Evolutionary conservation across 2,329 filamentous ascomycete genomes (phyloP).

Genomic region (Apiospora aurea): DNA sequence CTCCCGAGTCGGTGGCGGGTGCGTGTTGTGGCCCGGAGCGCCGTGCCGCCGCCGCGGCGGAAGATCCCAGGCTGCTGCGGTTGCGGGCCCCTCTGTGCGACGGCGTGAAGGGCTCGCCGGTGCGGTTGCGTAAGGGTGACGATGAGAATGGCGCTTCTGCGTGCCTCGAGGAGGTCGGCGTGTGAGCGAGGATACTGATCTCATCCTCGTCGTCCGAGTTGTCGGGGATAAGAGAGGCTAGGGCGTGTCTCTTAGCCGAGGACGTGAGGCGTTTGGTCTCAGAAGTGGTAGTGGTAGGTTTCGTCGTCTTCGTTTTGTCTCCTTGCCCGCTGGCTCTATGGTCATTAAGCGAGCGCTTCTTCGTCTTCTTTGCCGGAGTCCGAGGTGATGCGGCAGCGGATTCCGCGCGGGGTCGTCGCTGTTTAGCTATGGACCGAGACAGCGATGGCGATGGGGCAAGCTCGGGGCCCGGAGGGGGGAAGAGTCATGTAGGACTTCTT

Average conservation of each 20-base stretch:
- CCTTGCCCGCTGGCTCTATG: not conserved
- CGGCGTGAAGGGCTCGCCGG: not conserved
- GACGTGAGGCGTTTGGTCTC: constrained; percentile 1
- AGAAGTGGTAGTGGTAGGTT: not conserved
- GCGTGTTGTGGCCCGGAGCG: not conserved
- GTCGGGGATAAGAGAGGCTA: constrained; percentile 26
- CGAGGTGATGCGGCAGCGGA: not conserved
- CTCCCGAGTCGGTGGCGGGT: not conserved
- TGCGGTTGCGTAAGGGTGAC: not conserved
- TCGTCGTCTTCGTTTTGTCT: not conserved
- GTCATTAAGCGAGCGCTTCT: not conserved
- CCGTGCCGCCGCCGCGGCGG: not conserved
- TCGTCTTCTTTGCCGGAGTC: constrained; percentile 15
- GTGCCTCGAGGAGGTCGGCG: constrained; percentile 10
- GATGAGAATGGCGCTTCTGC: not conserved
- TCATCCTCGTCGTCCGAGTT: constrained; percentile 27
- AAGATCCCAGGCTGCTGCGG: not conserved
- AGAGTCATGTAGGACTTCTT: not conserved
- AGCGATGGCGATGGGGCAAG: not conserved
- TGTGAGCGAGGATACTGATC: constrained; percentile 16
- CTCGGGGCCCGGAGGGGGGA: not conserved
- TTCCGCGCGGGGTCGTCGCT: not conserved
- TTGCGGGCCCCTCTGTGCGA: not conserved
- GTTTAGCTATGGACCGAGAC: not conserved
- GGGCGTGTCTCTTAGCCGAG: constrained; percentile 22